These are phyloP conservation scores for Hypoxylon sp. DNA, from an alignment of 2,329 filamentous ascomycete species.

Conservation along the genomic window DNA sequence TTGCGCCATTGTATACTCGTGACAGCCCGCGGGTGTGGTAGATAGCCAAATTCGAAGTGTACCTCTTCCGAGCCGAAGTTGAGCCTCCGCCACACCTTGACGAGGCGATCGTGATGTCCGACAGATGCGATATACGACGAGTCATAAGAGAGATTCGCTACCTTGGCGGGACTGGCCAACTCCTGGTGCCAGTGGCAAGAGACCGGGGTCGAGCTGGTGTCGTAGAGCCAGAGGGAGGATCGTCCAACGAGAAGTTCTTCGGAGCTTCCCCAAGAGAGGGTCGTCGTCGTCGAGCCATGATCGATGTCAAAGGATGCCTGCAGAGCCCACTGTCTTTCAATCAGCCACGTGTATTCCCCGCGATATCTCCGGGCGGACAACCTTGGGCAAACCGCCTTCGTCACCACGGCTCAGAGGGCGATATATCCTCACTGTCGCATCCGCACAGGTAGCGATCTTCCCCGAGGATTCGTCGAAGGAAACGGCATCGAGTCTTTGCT, in stretches of 20 bases:
- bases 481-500: conserved; percentile 73
- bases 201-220: conserved; percentile 55
- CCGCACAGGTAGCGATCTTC: conserved; percentile 81
- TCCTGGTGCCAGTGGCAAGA: conserved; percentile 75
- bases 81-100: conserved; percentile 92
- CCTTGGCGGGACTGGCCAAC: conserved; percentile 76
- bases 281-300: conserved; percentile 55
- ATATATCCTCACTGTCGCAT: conserved; percentile 75
- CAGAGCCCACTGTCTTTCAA: conserved; percentile 63
- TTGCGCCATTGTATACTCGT: conserved; percentile 86
- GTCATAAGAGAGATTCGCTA: conserved; percentile 84
- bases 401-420: conserved; percentile 75
- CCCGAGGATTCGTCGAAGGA: conserved; percentile 82
- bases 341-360: conserved; percentile 21
- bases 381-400: conserved; percentile 70
- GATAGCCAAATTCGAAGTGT: conserved; percentile 88
- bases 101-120: conserved; percentile 78
- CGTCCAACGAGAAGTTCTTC: conserved; percentile 86
- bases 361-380: conserved; percentile 49
- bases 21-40: conserved; percentile 83
- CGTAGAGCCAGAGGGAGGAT: conserved; percentile 73
- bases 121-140: conserved; percentile 86
- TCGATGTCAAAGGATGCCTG: conserved; percentile 67
- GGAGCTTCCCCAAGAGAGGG: conserved; percentile 84
- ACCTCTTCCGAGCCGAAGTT: conserved; percentile 84